phyloP scores from a whole-genome alignment of 345 rosid genomes.

The Eucalyptus coolabah region DNA sequence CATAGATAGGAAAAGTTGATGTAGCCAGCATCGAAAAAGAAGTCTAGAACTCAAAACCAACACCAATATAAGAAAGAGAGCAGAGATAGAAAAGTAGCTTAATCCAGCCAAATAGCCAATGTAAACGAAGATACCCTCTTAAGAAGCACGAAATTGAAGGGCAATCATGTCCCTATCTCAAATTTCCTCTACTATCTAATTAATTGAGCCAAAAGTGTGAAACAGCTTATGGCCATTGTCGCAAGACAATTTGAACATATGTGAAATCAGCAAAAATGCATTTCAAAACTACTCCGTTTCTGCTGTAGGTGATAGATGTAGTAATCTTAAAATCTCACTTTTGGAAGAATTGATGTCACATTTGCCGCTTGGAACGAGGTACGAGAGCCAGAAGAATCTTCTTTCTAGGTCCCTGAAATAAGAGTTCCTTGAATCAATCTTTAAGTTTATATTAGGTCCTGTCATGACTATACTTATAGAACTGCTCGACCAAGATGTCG shows the following conservation, averaged over 20 bases:
- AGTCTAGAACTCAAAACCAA: neutral
- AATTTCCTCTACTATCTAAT: neutral
- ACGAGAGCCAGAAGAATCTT: constrained; percentile 74
- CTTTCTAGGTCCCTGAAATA: constrained; percentile 87
- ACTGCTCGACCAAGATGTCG: neutral
- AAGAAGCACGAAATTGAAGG: neutral
- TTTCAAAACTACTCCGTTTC: neutral
- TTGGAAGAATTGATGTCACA: neutral
- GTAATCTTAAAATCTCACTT: neutral
- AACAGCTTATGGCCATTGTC: neutral
- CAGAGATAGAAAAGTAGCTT: neutral
- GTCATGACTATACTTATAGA: neutral
- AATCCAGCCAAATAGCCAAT: neutral
- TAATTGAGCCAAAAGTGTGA: neutral
- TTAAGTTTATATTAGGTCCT: neutral
- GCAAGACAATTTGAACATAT: neutral
- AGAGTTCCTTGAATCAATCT: neutral
- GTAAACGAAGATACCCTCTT: neutral
- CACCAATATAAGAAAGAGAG: neutral
- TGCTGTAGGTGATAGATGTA: neutral
- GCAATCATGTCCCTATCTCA: neutral
- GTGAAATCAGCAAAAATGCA: neutral
- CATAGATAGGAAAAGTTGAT: neutral
- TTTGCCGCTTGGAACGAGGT: constrained; percentile 34
- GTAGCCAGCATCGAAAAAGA: neutral